phyloP scores from a whole-genome alignment of 331 rosid species.

The Spiraea crenata region DNA sequence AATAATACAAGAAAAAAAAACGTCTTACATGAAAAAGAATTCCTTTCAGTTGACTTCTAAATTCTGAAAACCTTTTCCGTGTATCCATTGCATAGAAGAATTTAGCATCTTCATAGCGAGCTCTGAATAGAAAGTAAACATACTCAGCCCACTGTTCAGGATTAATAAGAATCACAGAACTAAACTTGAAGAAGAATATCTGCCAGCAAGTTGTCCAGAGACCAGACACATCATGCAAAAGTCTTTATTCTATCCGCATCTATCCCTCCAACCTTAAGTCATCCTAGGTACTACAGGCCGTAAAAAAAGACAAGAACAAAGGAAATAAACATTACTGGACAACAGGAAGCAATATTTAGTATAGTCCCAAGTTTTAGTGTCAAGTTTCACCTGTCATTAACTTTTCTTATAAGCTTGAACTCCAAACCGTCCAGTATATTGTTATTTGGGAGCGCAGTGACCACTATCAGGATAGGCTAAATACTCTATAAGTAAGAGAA shows the following conservation, averaged over 20 bases:
- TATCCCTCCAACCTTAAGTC: neutral
- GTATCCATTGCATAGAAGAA: conserved; percentile 87
- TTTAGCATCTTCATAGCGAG: conserved; percentile 96
- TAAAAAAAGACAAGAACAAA: neutral
- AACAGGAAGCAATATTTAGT: neutral
- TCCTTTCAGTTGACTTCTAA: conserved; percentile 65
- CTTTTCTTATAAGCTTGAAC: too few species aligned
- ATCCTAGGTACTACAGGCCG: neutral
- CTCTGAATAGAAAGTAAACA: conserved; percentile 49
- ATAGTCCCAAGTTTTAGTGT: too few species aligned
- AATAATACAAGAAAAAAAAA: neutral
- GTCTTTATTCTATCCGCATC: conserved; percentile 1
- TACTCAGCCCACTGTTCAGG: conserved; percentile 12
- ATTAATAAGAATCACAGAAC: conserved; percentile 14
- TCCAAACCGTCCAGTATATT: too few species aligned
- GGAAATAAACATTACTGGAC: neutral
- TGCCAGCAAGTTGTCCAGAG: conserved; percentile 4
- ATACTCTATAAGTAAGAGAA: too few species aligned
- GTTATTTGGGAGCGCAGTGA: too few species aligned
- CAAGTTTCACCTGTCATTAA: too few species aligned
- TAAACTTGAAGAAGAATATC: conserved; percentile 5
- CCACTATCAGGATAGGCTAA: too few species aligned
- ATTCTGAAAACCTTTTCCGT: conserved; percentile 67
- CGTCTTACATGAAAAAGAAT: conserved; percentile 85
- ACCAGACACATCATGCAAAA: conserved; percentile 11